Evolutionary conservation across 768 basidiomycete genomes (phyloP).

Genomic region (Gloeophyllum trabeum): DNA sequence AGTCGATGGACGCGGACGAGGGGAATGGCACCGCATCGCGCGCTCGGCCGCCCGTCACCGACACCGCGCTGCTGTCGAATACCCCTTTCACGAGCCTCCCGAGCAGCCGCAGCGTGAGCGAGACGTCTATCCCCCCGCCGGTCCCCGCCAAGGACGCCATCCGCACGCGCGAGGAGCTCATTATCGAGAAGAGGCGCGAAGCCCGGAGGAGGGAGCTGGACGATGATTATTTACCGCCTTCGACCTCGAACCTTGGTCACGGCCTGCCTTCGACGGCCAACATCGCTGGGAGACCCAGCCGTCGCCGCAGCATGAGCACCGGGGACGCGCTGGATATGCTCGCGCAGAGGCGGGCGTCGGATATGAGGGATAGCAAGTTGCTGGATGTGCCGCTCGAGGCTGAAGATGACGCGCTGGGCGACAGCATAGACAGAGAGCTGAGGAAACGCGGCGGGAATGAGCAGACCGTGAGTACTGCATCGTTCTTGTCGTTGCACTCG

Average conservation of each 20-base stretch:
- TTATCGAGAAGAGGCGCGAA: slow-evolving; percentile 59
- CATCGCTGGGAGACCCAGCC: slow-evolving; percentile 35
- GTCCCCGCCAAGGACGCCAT: slow-evolving; percentile 59
- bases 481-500: background rate
- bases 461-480: slow-evolving; percentile 27
- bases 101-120: slow-evolving; percentile 29
- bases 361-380: slow-evolving; percentile 18
- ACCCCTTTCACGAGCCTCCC: slow-evolving; percentile 9
- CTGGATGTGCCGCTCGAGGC: slow-evolving; percentile 27
- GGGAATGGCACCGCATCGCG: slow-evolving; percentile 12
- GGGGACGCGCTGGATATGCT: slow-evolving; percentile 49
- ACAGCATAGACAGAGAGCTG: slow-evolving; percentile 67
- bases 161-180: slow-evolving; percentile 50
- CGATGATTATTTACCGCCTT: too few relatives aligned
- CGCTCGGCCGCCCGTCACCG: background rate
- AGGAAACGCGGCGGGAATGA: slow-evolving; percentile 38
- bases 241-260: too few relatives aligned
- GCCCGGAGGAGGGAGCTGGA: slow-evolving; percentile 44
- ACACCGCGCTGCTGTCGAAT: slow-evolving; percentile 6
- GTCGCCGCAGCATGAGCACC: slow-evolving; percentile 69
- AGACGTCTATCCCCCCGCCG: slow-evolving; percentile 29
- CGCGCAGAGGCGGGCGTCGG: slow-evolving; percentile 21
- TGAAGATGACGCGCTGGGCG: slow-evolving; percentile 44
- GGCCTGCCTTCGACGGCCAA: too few relatives aligned
- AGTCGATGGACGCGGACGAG: slow-evolving; percentile 14